Conservation (phyloP, 2,329 filamentous ascomycete genomes). For the Aphanoascus verrucosus region DNA sequence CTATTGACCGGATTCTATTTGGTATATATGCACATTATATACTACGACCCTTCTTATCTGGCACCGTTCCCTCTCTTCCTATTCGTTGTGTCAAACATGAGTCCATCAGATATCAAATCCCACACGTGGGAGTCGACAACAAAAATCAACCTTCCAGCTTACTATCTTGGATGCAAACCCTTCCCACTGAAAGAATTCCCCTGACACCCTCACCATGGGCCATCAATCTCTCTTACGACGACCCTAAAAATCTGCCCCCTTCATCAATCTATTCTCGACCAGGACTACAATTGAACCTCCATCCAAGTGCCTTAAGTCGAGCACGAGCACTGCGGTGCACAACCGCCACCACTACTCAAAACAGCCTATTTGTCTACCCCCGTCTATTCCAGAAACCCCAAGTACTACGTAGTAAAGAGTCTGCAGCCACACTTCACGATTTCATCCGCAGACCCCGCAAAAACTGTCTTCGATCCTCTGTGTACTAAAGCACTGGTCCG, state of each 20-base stretch:
- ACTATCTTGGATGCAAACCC: background rate
- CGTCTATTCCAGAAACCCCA: too few species aligned
- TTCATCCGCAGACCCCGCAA: background rate
- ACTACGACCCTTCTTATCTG: too few species aligned
- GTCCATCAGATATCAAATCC: too few species aligned
- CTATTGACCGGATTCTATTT: too few species aligned
- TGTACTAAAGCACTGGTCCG: slow-evolving; percentile 31
- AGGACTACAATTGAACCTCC: background rate
- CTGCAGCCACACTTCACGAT: slow-evolving; percentile 9
- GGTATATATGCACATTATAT: too few species aligned
- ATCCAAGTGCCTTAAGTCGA: background rate
- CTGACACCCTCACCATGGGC: background rate
- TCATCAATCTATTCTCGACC: slow-evolving; percentile 2
- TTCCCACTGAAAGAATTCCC: too few species aligned
- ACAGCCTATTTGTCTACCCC: slow-evolving; percentile 15
- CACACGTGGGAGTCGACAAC: too few species aligned
- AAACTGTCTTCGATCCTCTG: background rate
- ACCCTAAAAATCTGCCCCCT: slow-evolving; percentile 1
- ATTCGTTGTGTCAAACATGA: too few species aligned
- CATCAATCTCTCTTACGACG: background rate
- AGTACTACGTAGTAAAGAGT: too few species aligned
- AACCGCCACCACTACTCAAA: background rate
- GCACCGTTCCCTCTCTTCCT: too few species aligned
- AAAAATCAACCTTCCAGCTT: too few species aligned
- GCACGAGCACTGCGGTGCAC: background rate